Conservation (phyloP, 2,329 filamentous ascomycete species). For the Aspergillus pseudonomiae region DNA sequence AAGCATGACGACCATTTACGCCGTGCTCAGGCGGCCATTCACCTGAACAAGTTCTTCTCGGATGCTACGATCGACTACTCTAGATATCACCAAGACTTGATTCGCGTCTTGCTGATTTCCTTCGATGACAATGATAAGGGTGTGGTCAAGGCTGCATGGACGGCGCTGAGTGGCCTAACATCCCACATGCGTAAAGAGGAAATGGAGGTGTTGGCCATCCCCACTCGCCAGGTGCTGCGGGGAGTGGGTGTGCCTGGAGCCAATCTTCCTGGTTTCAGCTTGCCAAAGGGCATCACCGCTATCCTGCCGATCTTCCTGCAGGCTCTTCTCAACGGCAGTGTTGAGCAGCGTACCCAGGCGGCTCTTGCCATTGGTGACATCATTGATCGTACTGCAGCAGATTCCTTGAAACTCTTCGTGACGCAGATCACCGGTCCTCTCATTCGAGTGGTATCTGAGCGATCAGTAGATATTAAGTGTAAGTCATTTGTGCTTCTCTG, state of each 20-base stretch:
- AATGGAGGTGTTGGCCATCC: slow-evolving; percentile 89
- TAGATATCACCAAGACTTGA: slow-evolving; percentile 92
- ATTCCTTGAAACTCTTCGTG: slow-evolving; percentile 89
- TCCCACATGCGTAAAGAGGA: slow-evolving; percentile 93
- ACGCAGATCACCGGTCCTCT: slow-evolving; percentile 97
- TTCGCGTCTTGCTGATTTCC: slow-evolving; percentile 84
- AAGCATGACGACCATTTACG: slow-evolving; percentile 92
- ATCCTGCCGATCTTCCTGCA: slow-evolving; percentile 96
- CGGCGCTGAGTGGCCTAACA: slow-evolving; percentile 82
- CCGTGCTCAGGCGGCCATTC: slow-evolving; percentile 74
- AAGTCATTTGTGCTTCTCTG: slow-evolving; percentile 18
- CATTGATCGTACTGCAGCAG: slow-evolving; percentile 85
- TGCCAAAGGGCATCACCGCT: slow-evolving; percentile 96
- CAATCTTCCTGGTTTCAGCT: slow-evolving; percentile 80
- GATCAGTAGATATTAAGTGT: slow-evolving; percentile 89
- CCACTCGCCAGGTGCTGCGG: slow-evolving; percentile 81
- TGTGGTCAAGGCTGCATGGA: slow-evolving; percentile 89
- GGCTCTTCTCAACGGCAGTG: slow-evolving; percentile 92
- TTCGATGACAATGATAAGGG: slow-evolving; percentile 84
- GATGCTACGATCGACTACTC: slow-evolving; percentile 84
- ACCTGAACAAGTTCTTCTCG: slow-evolving; percentile 85
- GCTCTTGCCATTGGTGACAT: slow-evolving; percentile 95
- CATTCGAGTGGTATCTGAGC: slow-evolving; percentile 95
- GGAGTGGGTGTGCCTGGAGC: slow-evolving; percentile 86
- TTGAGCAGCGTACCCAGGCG: slow-evolving; percentile 88